Percentiles rank a stretch among this genome's conserved stretches.
Conservation (phyloP, 768 basidiomycete genomes). For the Lactarius pseudohatsudake region DNA sequence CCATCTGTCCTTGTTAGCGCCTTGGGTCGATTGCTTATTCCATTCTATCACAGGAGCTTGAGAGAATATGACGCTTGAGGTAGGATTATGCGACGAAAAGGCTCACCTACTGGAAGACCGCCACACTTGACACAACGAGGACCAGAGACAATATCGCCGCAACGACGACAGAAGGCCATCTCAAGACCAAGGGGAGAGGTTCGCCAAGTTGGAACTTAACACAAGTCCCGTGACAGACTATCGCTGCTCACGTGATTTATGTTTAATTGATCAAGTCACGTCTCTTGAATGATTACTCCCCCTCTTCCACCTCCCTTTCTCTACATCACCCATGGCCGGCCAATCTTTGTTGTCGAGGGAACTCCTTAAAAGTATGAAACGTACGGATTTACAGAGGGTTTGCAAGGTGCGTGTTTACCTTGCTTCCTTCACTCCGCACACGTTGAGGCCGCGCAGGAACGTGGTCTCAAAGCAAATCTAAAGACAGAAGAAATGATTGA, state of each 20-base stretch:
- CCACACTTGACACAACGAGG: slow-evolving; percentile 72
- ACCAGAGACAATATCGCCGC: slow-evolving; percentile 76
- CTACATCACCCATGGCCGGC: slow-evolving; percentile 15
- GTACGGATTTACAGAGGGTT: slow-evolving; percentile 54
- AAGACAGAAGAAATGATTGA: slow-evolving; percentile 80
- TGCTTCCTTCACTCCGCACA: slow-evolving; percentile 12
- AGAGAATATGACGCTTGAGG: slow-evolving; percentile 3
- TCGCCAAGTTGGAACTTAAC: slow-evolving; percentile 13
- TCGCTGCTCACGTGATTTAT: slow-evolving; percentile 16
- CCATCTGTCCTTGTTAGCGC: slow-evolving; percentile 64
- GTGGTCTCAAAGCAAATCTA: slow-evolving; percentile 79
- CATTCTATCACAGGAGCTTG: slow-evolving; percentile 71
- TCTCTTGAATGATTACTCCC: not conserved
- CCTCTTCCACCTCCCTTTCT: not conserved
- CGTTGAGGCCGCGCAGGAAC: slow-evolving; percentile 49
- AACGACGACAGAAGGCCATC: slow-evolving; percentile 86
- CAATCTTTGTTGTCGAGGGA: slow-evolving; percentile 48
- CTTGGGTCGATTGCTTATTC: slow-evolving; percentile 47
- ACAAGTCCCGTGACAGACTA: not conserved
- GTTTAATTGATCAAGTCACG: slow-evolving; percentile 18
- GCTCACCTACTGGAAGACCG: slow-evolving; percentile 74
- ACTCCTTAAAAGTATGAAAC: slow-evolving; percentile 53
- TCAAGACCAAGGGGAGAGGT: not conserved
- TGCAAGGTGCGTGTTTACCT: slow-evolving; percentile 50
- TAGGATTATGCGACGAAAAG: slow-evolving; percentile 5